Percentiles rank a stretch among this genome's conserved stretches.
Evolutionary conservation across 768 basidiomycete genomes (phyloP).

Genomic region (Mrakia blollopis): DNA sequence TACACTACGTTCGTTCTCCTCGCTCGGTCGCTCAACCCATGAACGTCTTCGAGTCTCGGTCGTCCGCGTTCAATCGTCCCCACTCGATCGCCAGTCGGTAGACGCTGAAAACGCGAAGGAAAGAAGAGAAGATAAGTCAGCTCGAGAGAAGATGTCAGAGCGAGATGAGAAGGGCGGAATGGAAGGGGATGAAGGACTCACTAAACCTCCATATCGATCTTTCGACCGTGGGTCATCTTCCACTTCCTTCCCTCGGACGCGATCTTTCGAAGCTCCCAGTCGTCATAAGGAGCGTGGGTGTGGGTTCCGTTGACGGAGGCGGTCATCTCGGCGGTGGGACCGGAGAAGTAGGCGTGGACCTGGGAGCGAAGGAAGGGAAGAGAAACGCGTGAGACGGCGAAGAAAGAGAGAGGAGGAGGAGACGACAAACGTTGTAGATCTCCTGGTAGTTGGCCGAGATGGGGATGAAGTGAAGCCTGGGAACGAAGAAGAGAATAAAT

Average conservation of each 20-base stretch:
- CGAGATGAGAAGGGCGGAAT: conserved; percentile 16
- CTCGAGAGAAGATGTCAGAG: neutral
- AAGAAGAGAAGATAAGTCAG: neutral
- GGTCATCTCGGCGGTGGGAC: conserved; percentile 61
- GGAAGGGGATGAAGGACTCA: conserved; percentile 28
- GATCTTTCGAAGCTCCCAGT: conserved; percentile 68
- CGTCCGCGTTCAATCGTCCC: conserved; percentile 75
- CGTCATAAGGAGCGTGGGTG: conserved; percentile 39
- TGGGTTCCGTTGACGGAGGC: conserved; percentile 34
- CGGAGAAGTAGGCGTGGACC: conserved; percentile 85
- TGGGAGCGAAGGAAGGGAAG: conserved; percentile 39
- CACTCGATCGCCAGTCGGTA: conserved; percentile 85
- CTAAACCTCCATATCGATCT: conserved; percentile 85
- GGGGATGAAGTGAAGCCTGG: conserved; percentile 91
- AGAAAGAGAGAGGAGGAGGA: neutral
- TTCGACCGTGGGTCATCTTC: conserved; percentile 76
- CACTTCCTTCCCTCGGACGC: conserved; percentile 89
- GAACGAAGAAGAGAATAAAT: conserved; percentile 5
- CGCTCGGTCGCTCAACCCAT: neutral
- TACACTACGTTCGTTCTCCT: neutral
- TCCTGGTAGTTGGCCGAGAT: conserved; percentile 69
- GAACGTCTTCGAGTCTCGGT: conserved; percentile 55
- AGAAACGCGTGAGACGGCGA: neutral
- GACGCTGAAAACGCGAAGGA: conserved; percentile 44
- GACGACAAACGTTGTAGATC: conserved; percentile 66